phyloP scores from a whole-genome alignment of 1,139 yeast species.

The Debaryomyces psychrophilus region DNA sequence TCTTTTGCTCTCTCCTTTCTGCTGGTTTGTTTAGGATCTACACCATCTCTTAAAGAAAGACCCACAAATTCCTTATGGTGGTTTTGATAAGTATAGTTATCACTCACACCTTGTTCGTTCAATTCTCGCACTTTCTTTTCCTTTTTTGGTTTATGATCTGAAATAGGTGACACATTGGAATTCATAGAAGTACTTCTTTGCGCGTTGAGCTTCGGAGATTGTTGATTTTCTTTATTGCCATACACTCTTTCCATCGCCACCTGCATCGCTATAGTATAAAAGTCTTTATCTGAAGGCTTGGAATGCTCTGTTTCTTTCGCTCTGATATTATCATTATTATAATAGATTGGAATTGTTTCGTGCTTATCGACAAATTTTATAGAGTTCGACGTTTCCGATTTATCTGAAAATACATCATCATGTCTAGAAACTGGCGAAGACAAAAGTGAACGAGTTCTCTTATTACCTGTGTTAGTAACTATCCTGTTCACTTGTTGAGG shows the following conservation, averaged over 20 bases:
- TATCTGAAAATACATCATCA: constrained; percentile 15
- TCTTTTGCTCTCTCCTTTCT: constrained; percentile 40
- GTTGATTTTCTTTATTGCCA: constrained; percentile 26
- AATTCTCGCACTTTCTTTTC: constrained; percentile 18
- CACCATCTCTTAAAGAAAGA: constrained; percentile 39
- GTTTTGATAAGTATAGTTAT: constrained; percentile 37
- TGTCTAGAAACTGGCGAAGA: constrained; percentile 1
- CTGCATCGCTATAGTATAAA: constrained; percentile 43
- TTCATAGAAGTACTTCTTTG: background rate
- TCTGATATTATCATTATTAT: constrained; percentile 14
- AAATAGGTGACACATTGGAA: background rate
- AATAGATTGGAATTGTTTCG: constrained; percentile 40
- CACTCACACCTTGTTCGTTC: constrained; percentile 30
- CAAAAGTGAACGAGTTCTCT: constrained; percentile 1
- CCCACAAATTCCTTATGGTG: constrained; percentile 43
- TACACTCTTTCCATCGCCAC: constrained; percentile 47
- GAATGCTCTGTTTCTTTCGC: constrained; percentile 11
- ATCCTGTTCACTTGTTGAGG: background rate
- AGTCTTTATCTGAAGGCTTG: constrained; percentile 17
- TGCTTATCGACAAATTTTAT: constrained; percentile 45
- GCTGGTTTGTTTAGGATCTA: constrained; percentile 17
- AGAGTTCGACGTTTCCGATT: constrained; percentile 29
- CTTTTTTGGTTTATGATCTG: constrained; percentile 10
- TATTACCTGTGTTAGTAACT: background rate
- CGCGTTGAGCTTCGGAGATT: background rate